Base-by-base conservation (phyloP, 164 flowering plant genomes). In the Liquidambar formosana region DNA sequence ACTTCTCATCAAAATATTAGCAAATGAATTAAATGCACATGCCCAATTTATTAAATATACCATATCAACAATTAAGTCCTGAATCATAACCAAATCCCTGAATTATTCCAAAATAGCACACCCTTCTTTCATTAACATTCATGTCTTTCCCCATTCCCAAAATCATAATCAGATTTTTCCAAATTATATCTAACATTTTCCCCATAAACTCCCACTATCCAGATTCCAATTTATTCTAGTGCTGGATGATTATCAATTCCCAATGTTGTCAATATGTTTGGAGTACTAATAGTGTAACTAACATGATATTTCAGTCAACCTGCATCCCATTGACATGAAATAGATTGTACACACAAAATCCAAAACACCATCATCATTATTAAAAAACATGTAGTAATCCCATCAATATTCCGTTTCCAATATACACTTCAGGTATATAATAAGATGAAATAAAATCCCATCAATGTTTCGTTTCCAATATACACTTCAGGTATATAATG, bases 401-500 rank as follows among this genome's bases (percentile, higher is more conserved):
- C 23, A n/a, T n/a, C n/a, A n/a, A n/a, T n/a, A n/a, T n/a, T n/a
- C n/a, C n/a, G n/a, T n/a, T n/a, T n/a, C n/a, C n/a, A n/a, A n/a
- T n/a, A n/a, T n/a, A n/a, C n/a, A n/a, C n/a, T n/a, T n/a, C n/a
- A n/a, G n/a, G n/a, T n/a, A n/a, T n/a, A n/a, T n/a, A n/a, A n/a
- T n/a, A n/a, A n/a, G n/a, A n/a, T n/a, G n/a, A n/a, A n/a, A n/a
- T n/a, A n/a, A n/a, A n/a, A n/a, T n/a, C n/a, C n/a, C n/a, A 54
- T 11, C 23, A 33, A 25, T 21, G 27, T 13, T 25, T 46, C 8
- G 28, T 12, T 41, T 18, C 61, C 5, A 44, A 21, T 18, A 10
- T 10, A 47, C 44, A 22, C 49, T 61, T 27, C 63, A 73, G 51
- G 26, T 2, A 47, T 14, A 51, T 6, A 76, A 23, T 8, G 38